Conservation (phyloP, 164 flowering plant genomes). For the Stephania cephalantha region DNA sequence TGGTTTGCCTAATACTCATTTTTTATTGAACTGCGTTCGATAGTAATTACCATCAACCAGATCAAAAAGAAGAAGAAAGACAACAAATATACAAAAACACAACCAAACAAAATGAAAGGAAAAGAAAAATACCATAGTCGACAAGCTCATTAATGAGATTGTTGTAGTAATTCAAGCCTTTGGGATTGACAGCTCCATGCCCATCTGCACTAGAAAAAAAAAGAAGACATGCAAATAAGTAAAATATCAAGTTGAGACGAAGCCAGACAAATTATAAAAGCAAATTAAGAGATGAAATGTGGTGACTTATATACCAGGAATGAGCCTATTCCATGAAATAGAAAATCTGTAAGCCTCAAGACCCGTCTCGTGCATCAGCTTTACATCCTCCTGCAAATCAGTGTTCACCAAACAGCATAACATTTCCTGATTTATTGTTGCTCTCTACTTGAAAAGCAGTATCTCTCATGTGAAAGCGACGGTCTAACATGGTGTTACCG, state of each 20-base stretch:
- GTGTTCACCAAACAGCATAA: neutral
- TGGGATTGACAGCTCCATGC: slow-evolving; percentile 17
- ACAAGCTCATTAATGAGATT: slow-evolving; percentile 21
- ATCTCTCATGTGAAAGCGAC: too few species aligned
- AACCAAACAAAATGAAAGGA: neutral
- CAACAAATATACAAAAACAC: neutral
- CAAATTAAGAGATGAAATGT: neutral
- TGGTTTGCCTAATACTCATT: neutral
- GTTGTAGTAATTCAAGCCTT: slow-evolving; percentile 21
- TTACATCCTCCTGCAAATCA: slow-evolving; percentile 18
- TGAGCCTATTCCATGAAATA: slow-evolving; percentile 23
- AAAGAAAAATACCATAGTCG: slow-evolving; percentile 11
- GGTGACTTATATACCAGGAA: slow-evolving; percentile 12
- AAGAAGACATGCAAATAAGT: neutral
- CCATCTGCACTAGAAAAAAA: slow-evolving; percentile 11
- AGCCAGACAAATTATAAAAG: neutral
- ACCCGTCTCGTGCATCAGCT: slow-evolving; percentile 22
- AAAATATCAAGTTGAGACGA: neutral
- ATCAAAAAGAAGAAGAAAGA: neutral
- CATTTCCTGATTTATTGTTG: neutral
- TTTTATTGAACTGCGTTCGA: neutral
- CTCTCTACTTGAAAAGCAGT: too few species aligned
- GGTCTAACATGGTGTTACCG: too few species aligned
- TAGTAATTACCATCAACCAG: neutral
- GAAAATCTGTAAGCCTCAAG: slow-evolving; percentile 23